These are phyloP conservation scores for Fusarium cicatricum DNA, from an alignment of 2,329 filamentous ascomycete species.

Conservation along the genomic window DNA sequence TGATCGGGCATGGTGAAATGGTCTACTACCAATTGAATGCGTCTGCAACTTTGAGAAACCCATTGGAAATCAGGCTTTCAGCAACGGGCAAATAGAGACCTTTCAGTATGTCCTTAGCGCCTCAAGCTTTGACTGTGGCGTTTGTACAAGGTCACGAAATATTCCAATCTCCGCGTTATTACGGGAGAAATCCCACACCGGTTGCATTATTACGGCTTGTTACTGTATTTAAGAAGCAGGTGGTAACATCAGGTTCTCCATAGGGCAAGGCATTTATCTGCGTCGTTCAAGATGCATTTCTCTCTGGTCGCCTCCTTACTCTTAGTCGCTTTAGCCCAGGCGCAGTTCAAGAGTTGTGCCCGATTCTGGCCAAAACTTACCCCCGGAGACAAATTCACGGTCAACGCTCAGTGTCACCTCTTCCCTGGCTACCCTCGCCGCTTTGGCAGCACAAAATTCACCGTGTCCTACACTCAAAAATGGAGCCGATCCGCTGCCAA, in stretches of 20 bases:
- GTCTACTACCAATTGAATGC: too few relatives aligned
- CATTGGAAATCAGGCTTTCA: too few relatives aligned
- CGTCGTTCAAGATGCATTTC: conserved; percentile 11
- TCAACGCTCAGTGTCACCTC: conserved; percentile 9
- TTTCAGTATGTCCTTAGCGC: too few relatives aligned
- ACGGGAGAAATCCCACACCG: neutral
- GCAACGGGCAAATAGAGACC: too few relatives aligned
- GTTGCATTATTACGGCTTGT: too few relatives aligned
- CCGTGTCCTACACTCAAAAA: conserved; percentile 13
- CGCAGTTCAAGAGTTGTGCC: conserved; percentile 11
- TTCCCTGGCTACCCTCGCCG: conserved; percentile 15
- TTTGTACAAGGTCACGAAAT: neutral
- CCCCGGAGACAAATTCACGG: neutral
- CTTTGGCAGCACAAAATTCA: conserved; percentile 11
- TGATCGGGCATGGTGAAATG: too few relatives aligned
- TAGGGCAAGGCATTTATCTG: neutral
- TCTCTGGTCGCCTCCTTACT: neutral
- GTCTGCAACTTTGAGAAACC: too few relatives aligned
- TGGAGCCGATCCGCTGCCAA: conserved; percentile 1
- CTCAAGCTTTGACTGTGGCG: neutral
- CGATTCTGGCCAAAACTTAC: conserved; percentile 4
- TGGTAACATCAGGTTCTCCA: neutral
- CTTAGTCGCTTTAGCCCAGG: neutral
- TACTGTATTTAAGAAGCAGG: neutral
- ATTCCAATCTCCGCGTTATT: conserved; percentile 3